phyloP scores from a whole-genome alignment of 805 yeast genomes.

The Nakazawaea wickerhamii region DNA sequence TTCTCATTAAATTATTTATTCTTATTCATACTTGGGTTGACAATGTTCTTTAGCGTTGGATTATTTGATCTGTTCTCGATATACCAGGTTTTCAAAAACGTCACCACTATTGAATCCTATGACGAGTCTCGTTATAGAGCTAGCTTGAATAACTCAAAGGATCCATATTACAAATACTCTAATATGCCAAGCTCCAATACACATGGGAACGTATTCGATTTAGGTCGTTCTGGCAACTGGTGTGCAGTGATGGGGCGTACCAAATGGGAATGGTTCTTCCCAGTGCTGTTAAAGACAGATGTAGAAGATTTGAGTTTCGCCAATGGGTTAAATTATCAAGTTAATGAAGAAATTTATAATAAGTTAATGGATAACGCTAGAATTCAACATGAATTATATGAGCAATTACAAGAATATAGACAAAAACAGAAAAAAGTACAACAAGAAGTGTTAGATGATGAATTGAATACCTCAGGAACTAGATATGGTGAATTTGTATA shows the following conservation, averaged over 20 bases:
- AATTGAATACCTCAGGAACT: constrained; percentile 3
- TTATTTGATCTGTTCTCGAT: constrained; percentile 53
- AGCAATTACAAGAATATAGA: constrained; percentile 30
- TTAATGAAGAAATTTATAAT: constrained; percentile 37
- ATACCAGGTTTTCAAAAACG: constrained; percentile 56
- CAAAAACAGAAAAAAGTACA: constrained; percentile 19
- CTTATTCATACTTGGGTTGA: constrained; percentile 48
- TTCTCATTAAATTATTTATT: constrained; percentile 57
- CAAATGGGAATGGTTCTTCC: constrained; percentile 68
- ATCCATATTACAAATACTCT: constrained; percentile 31
- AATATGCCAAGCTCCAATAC: constrained; percentile 37
- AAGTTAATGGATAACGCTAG: constrained; percentile 34
- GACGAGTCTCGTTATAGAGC: constrained; percentile 44
- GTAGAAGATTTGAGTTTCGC: constrained; percentile 27
- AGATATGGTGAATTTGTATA: constrained; percentile 6
- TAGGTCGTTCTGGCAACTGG: constrained; percentile 66
- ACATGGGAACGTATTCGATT: constrained; percentile 67
- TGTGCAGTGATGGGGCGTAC: constrained; percentile 63
- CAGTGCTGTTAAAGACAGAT: constrained; percentile 27
- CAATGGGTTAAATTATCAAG: constrained; percentile 48
- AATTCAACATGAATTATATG: constrained; percentile 40
- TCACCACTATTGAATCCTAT: constrained; percentile 78
- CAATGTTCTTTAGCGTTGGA: constrained; percentile 50
- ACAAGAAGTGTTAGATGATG: constrained; percentile 14
- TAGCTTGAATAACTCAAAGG: constrained; percentile 31